Base-by-base conservation (phyloP, 2,329 filamentous ascomycete genomes). In the Beauveria rudraprayagi region DNA sequence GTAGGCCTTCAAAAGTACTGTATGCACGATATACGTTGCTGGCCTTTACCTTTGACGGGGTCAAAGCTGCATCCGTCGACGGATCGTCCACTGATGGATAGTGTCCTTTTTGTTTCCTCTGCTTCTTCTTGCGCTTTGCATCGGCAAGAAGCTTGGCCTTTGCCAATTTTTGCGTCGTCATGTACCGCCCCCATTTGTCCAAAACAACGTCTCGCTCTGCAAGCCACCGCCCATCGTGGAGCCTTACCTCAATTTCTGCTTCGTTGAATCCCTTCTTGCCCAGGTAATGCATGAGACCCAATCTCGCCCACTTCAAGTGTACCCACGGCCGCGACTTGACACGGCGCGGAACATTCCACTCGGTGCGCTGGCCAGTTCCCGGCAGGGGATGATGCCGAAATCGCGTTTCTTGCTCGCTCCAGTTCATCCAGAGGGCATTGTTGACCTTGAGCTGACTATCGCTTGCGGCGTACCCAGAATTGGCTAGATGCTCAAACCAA, bases 401-500 rank as follows among this genome's bases (percentile, higher is more conserved):
- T 6, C 61, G 66, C 0, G 65, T 69, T 53, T 70, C 69, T 17
- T 65, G 64, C 26, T 69, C 67, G 1, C 60, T 58, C 69, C 69
- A 70, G 43, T 70, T 70, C 65, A 70, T 65, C 67, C 69, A 70
- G 1, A 68, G 64, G 16, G 67, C 69, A 11, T 69, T 70, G 47
- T 66, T 69, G 17, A 70, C 50, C 48, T 70, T 70, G 14, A 70
- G 62, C 0, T 68, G 67, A 28, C 69, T 67, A 44, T 70, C 69
- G 52, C 67, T 63, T 34, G 65, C 69, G 7, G 66, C 64, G 34
- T 70, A 70, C 2, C 69, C 66, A 19, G 68, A 70, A 19, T 68
- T 65, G 10, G 65, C 60, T 16, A 70, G 68, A 22, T 70, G 66
- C 19, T 70, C 69, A 44, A 69, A 69, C 69, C 69, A 70, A 30